Base-by-base conservation (phyloP, 306 rosid genomes). In the Acmispon strigosus region DNA sequence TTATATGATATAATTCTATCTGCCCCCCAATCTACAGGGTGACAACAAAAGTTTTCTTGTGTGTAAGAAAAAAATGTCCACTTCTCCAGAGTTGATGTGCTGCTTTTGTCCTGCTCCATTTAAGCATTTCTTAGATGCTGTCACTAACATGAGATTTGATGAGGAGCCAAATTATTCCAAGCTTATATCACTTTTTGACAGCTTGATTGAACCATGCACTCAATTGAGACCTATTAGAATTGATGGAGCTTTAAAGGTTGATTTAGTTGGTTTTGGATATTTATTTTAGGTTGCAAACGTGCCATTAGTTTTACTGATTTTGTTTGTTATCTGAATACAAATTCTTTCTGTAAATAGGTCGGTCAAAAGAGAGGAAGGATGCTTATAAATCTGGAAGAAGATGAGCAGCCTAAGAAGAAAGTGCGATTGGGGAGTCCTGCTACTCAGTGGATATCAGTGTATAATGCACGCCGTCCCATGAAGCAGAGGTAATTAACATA, bases 11-110 rank as follows among this genome's bases (percentile, higher is more conserved):
- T 69, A 37, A 65, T 45, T 12, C 4, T 50, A 27, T 6, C 55
- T 45, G 29, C 67, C 11, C 17, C 9, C 14, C 55, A 53, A 55
- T 77, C 69, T 86, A 57, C 90, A 92, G 98, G 98, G 98, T 27
- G 98, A 92, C 81, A 92, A 92, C 80, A 92, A 92, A 84, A 92
- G 98, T 78, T 92, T 92, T 86, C 94, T 89, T 62, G 98, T 89
- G 10, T 87, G 96, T 82, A 92, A 92, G 89, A 92, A 92, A 81
- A 92, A 92, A 78, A 92, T 89, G 98, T 69, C 89, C 66, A 92
- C 91, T 70, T 86, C 98, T 17, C 88, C 98, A 3, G 98, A 92
- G 84, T 55, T 86, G 81, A 89, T 92, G 96, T 89, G 95, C 86
- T 92, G 95, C 84, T 87, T 81, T 76, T 87, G 92, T 76, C 98